Percentiles rank a stretch among this genome's conserved stretches.
Conservation (phyloP, 805 yeast species). For the Suhomyces faveliae region DNA sequence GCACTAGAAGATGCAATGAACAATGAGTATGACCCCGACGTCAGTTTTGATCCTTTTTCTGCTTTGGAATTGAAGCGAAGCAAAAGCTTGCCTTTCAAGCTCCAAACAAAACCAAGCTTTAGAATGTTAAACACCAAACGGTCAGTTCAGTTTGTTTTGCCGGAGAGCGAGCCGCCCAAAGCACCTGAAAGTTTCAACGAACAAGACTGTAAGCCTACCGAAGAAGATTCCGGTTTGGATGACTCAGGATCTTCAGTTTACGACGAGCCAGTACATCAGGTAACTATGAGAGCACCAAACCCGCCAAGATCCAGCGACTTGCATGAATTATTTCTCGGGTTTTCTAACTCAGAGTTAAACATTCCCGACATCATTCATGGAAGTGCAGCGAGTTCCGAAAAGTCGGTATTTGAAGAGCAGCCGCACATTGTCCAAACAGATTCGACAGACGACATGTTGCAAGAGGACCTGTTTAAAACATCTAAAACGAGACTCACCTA, state of each 20-base stretch:
- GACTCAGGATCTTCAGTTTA: neutral
- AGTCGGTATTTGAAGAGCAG: neutral
- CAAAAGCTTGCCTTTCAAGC: constrained; percentile 8
- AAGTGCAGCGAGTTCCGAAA: neutral
- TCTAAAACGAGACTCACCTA: neutral
- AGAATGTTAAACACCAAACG: neutral
- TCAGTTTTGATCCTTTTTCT: constrained; percentile 14
- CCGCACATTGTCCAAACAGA: neutral
- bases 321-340: neutral
- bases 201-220: too few species aligned
- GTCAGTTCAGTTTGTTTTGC: constrained; percentile 7
- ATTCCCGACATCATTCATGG: neutral
- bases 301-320: neutral
- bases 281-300: neutral
- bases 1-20: constrained; percentile 4
- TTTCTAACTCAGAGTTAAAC: neutral
- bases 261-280: neutral
- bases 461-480: neutral
- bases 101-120: constrained; percentile 1
- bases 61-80: constrained; percentile 9
- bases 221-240: neutral
- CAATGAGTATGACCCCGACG: constrained; percentile 5
- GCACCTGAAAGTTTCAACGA: neutral
- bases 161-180: neutral
- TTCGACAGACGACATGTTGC: neutral